Evolutionary conservation across 495 filamentous ascomycete species (phyloP), one percentile per base, ranked within the genome.

Genomic region (Hyaloscypha variabilis): DNA sequence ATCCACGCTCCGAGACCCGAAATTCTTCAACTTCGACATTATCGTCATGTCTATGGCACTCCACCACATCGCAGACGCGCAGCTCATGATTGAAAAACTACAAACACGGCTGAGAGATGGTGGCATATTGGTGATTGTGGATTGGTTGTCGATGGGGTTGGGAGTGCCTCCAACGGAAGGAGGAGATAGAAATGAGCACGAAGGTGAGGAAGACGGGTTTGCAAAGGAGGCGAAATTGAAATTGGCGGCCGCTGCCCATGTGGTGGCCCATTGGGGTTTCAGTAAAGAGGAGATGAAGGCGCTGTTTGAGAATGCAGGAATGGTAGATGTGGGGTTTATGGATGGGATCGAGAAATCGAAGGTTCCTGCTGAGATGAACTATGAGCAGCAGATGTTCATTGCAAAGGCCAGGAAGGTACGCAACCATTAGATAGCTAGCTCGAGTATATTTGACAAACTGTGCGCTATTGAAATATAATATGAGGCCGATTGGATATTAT

Each of bases 1-100:
- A 29, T 17, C 56, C 5, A 25, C 58, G 8, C n/a, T 54, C n/a
- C 30, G 23, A 17, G 10, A 10, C 13, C 19, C 17, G 14, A 29
- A 60, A 14, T 25, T 62, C 42, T 62, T 52, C 34, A 29, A 39
- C 64, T 66, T 66, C 36, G 64, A 66, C 42, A 49, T 66, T 19
- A 31, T 31, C 17, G 64, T 62, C 6, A 62, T 62, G 23, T 52
- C 19, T 23, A 66, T 66, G 64, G 64, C 64, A n/a, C 64, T 66
- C n/a, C 64, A 66, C 25, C 64, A 66, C 39, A 24, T 66, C 64
- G 5, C 13, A 3, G 64, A 66, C 23, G 17, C 64, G 24, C 53
- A 60, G 21, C 13, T 17, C 11, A 39, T 66, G 64, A 21, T 66
- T 14, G 21, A 30, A 14, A 51, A 26, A 51, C 64, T 66, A 13